Conservation (phyloP, 1,284 basidiomycete genomes). For the Fistulinella cinereoalba region DNA sequence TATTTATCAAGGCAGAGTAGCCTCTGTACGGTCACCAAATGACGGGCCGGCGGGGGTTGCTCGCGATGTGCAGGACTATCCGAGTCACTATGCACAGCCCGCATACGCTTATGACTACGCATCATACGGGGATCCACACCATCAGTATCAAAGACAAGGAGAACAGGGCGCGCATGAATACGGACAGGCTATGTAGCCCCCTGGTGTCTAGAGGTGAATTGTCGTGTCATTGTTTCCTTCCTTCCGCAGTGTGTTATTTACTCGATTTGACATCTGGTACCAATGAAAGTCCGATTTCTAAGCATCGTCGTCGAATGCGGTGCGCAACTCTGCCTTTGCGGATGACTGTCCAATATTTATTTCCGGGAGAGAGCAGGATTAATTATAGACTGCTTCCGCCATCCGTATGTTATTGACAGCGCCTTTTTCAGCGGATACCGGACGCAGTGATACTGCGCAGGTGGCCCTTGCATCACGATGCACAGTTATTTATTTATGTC, state of each 20-base stretch:
- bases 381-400: not conserved
- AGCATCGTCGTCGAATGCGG: conserved; percentile 1
- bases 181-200: conserved; percentile 33
- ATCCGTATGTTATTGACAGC: not conserved
- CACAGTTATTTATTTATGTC: no score
- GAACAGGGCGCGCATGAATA: conserved; percentile 30
- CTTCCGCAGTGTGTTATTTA: conserved; percentile 25
- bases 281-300: conserved; percentile 1
- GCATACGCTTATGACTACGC: conserved; percentile 29
- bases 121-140: conserved; percentile 29
- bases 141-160: conserved; percentile 31
- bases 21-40: conserved; percentile 26
- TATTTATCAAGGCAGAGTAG: conserved; percentile 49
- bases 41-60: conserved; percentile 22
- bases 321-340: not conserved
- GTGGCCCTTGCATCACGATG: no score
- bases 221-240: conserved; percentile 17
- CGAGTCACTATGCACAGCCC: conserved; percentile 28
- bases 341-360: not conserved
- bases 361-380: not conserved
- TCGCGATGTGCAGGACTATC: conserved; percentile 39
- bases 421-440: no score
- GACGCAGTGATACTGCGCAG: no score
- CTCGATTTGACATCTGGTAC: conserved; percentile 26
- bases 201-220: conserved; percentile 14